phyloP scores from a whole-genome alignment of 1,139 yeast species.

The Arxiozyma bovina region DNA sequence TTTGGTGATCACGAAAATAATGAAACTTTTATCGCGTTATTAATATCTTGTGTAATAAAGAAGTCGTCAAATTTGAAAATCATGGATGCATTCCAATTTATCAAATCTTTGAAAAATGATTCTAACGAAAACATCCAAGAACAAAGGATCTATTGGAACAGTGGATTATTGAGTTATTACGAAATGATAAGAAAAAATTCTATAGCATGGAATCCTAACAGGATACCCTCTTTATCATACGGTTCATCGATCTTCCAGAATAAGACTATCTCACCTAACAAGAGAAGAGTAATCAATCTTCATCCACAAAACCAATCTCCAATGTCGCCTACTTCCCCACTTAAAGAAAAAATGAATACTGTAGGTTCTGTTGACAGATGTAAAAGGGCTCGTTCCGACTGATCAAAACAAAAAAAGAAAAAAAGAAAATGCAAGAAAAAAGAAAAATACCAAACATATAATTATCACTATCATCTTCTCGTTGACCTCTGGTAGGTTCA shows the following conservation, averaged over 20 bases:
- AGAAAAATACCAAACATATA: not conserved
- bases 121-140: slow-evolving; percentile 8
- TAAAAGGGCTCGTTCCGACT: slow-evolving; percentile 11
- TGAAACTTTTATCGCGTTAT: slow-evolving; percentile 20
- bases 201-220: slow-evolving; percentile 14
- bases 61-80: slow-evolving; percentile 19
- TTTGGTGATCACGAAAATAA: slow-evolving; percentile 27
- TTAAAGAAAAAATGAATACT: not conserved
- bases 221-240: not conserved
- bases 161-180: slow-evolving; percentile 22
- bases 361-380: slow-evolving; percentile 4
- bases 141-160: slow-evolving; percentile 22
- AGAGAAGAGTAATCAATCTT: not conserved
- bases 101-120: slow-evolving; percentile 22
- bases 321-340: slow-evolving; percentile 1
- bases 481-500: not conserved
- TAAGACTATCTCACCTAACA: not conserved
- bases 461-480: not conserved
- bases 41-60: slow-evolving; percentile 23
- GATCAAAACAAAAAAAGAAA: not conserved
- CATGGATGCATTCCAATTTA: slow-evolving; percentile 24
- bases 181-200: slow-evolving; percentile 23
- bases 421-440: too few relatives aligned
- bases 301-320: not conserved
- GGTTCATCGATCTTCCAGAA: not conserved